A percentile compares a stretch with the other conserved stretches of the same genome.
These are phyloP conservation scores for Plasmopara muralis DNA, from an alignment of 352 stramenopile species.

Conservation along the genomic window DNA sequence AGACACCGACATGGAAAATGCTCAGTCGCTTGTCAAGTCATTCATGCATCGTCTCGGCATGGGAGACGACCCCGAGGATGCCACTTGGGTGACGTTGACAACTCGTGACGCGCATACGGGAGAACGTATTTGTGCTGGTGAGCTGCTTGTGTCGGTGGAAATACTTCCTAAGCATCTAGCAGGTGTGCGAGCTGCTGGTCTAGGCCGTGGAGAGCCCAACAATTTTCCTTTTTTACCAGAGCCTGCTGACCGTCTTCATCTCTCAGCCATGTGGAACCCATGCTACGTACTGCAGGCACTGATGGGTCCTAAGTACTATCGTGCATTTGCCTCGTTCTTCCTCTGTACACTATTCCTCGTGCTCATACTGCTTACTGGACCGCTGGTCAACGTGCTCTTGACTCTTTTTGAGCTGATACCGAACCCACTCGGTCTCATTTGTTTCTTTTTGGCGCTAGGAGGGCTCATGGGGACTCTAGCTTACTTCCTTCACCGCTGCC, in stretches of 20 bases:
- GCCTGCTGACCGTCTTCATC: slow-evolving; percentile 61
- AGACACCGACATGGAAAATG: slow-evolving; percentile 47
- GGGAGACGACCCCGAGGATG: slow-evolving; percentile 69
- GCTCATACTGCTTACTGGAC: slow-evolving; percentile 60
- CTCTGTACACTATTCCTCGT: slow-evolving; percentile 47
- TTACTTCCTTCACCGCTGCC: slow-evolving; percentile 56
- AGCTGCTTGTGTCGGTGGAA: slow-evolving; percentile 69
- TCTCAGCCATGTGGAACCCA: slow-evolving; percentile 80
- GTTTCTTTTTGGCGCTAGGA: slow-evolving; percentile 41
- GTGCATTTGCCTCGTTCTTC: slow-evolving; percentile 57
- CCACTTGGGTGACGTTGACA: slow-evolving; percentile 68
- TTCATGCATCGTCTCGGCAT: slow-evolving; percentile 73
- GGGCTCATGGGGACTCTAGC: slow-evolving; percentile 31
- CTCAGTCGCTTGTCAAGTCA: slow-evolving; percentile 58
- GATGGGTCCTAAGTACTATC: slow-evolving; percentile 70
- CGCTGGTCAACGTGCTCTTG: slow-evolving; percentile 64
- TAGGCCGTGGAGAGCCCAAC: slow-evolving; percentile 74
- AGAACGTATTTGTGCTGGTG: slow-evolving; percentile 49
- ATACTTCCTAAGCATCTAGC: slow-evolving; percentile 57
- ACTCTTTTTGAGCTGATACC: slow-evolving; percentile 60
- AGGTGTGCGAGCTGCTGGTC: slow-evolving; percentile 50
- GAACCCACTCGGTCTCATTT: slow-evolving; percentile 47
- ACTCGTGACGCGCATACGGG: slow-evolving; percentile 53
- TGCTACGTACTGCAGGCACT: slow-evolving; percentile 70
- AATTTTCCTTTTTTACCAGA: slow-evolving; percentile 69